Evolutionary conservation across 805 yeast genomes (phyloP).

Genomic region (Saccharomyces paradoxus): DNA sequence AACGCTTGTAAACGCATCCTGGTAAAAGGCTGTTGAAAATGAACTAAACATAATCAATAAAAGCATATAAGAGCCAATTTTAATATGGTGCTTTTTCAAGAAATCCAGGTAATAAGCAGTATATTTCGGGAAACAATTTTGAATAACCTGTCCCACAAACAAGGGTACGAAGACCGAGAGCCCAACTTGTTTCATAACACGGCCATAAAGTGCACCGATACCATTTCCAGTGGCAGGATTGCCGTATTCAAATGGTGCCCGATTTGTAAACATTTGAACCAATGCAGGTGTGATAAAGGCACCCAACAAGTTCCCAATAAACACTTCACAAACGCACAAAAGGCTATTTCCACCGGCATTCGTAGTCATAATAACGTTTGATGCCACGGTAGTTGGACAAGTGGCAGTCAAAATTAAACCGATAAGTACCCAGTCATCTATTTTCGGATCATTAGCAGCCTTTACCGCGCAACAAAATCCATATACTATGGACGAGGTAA

Average conservation of each 20-base stretch:
- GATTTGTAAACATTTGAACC: constrained; percentile 55
- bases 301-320: constrained; percentile 76
- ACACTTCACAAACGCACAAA: constrained; percentile 73
- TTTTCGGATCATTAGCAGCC: constrained; percentile 46
- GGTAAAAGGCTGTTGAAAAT: constrained; percentile 81
- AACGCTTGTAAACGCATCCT: constrained; percentile 65
- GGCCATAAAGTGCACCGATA: constrained; percentile 51
- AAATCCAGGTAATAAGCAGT: constrained; percentile 16
- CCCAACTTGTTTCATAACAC: constrained; percentile 85
- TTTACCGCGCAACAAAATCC: constrained; percentile 66
- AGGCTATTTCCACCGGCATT: constrained; percentile 78
- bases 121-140: constrained; percentile 55
- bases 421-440: constrained; percentile 68
- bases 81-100: constrained; percentile 28
- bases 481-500: constrained; percentile 62
- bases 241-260: constrained; percentile 61
- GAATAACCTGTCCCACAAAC: constrained; percentile 80
- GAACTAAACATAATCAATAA: constrained; percentile 69
- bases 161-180: constrained; percentile 75
- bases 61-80: constrained; percentile 75
- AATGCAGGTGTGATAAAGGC: constrained; percentile 84
- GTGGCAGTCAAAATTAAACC: constrained; percentile 79
- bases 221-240: constrained; percentile 59
- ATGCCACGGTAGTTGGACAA: constrained; percentile 87
- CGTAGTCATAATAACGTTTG: constrained; percentile 87